Base-by-base conservation (phyloP, 2,329 filamentous ascomycete species). In the Venturia pyrina region DNA sequence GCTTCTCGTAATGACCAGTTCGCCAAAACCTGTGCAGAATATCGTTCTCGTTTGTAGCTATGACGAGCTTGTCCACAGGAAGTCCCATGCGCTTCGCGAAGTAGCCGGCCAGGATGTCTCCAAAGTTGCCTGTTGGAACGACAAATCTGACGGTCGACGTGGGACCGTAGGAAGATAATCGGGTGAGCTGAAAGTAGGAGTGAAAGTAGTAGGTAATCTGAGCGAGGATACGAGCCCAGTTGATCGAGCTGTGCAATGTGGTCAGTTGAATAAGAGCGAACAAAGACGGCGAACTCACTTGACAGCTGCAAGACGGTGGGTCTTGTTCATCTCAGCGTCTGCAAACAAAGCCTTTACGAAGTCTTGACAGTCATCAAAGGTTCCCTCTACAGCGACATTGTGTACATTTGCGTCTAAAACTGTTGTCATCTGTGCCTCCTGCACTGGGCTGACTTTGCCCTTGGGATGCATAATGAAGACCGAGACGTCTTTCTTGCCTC, bases 191-290 rank as follows among this genome's bases (percentile, higher is more conserved):
- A 78, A 97, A 96, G 82, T 98, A 98, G 15, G 95, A 87, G 77
- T 95, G 83, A 81, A 97, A 96, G 82, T 96, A 99, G 83, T 96
- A 98, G 68, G 91, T 91, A 69, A 96, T 97, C 80, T 99, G 95
- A 15, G 95, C 93, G 46, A 99, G 84, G 71, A 99, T 98, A 71
- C 95, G 85, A 1, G 93, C 90, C 67, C 89, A 97, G 80, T 98
- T 98, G 80, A 98, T 98, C 59, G 90, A 95, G 81, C 53, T 59
- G n/a, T 21, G 24, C 17, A 1, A 37, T 6, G 28, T 98, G 44
- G 19, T 62, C 24, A 62, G 40, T 56, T 89, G 97, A 80, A 97
- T 98, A 80, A 98, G 98, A 60, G 90, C 95, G 81, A 37, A 15
- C 28, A n/a, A 10, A 59, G 28, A 59, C 17, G 1, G 28, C 28